Percentiles rank a stretch among this genome's conserved stretches.
Conservation (phyloP, 176 grass and related monocot species). For the Areca catechu region DNA sequence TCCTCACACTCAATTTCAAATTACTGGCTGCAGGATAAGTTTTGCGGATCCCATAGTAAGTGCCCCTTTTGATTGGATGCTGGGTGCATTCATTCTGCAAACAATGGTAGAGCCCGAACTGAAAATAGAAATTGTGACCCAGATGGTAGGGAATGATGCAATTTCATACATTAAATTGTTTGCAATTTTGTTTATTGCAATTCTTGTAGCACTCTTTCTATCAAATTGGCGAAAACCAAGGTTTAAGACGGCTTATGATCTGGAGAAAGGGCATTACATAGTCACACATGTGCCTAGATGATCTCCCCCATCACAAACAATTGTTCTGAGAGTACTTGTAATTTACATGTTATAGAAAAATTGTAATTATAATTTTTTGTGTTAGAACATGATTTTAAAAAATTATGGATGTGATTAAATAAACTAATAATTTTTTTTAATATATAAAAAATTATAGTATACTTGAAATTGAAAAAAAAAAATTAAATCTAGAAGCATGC, state of each 20-base stretch:
- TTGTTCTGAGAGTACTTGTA: background rate
- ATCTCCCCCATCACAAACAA: background rate
- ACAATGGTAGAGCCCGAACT: background rate
- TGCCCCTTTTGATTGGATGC: conserved; percentile 1
- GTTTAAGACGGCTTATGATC: conserved; percentile 9
- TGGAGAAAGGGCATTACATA: conserved; percentile 11
- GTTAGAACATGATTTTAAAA: too few relatives aligned
- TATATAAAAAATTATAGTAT: too few relatives aligned
- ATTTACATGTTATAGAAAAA: background rate
- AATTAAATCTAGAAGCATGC: too few relatives aligned
- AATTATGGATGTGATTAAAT: too few relatives aligned
- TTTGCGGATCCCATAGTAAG: conserved; percentile 1
- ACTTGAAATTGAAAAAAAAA: too few relatives aligned
- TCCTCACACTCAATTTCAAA: background rate
- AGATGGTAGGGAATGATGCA: background rate
- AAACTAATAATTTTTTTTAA: too few relatives aligned
- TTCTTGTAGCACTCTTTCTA: conserved; percentile 2
- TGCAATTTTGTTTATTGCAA: background rate
- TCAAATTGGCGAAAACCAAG: conserved; percentile 11
- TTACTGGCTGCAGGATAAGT: conserved; percentile 4
- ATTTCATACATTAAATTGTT: conserved; percentile 6
- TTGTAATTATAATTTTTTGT: conserved; percentile 1
- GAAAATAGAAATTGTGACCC: background rate
- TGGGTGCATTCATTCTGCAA: conserved; percentile 6
- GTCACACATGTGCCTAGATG: background rate